Evolutionary conservation across 108 stramenopile species (phyloP).

Genomic region (Cyclotella baltica): DNA sequence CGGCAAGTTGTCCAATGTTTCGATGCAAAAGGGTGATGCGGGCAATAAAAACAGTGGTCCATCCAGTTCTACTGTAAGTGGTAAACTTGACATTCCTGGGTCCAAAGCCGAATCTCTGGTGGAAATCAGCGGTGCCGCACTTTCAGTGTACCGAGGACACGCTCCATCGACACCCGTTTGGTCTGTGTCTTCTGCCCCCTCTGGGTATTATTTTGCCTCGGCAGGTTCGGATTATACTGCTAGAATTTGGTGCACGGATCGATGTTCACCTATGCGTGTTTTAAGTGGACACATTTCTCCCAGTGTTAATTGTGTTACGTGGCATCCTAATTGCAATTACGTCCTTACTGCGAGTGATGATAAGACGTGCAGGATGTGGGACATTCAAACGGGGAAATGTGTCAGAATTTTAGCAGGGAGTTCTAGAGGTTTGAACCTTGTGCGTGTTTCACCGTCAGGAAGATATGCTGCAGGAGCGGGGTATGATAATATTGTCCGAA

Average conservation of each 20-base stretch:
- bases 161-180: slow-evolving; percentile 79
- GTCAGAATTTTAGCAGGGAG: slow-evolving; percentile 91
- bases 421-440: slow-evolving; percentile 69
- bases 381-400: slow-evolving; percentile 92
- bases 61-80: slow-evolving; percentile 50
- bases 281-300: slow-evolving; percentile 93
- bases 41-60: slow-evolving; percentile 16
- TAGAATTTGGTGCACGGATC: slow-evolving; percentile 94
- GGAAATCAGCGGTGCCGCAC: slow-evolving; percentile 74
- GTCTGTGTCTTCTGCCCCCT: slow-evolving; percentile 85
- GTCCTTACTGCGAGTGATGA: slow-evolving; percentile 92
- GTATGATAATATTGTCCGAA: slow-evolving; percentile 67
- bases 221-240: slow-evolving; percentile 93
- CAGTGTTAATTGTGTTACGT: slow-evolving; percentile 88
- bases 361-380: slow-evolving; percentile 95
- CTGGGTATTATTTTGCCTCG: slow-evolving; percentile 97
- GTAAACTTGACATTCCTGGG: slow-evolving; percentile 58
- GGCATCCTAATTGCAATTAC: slow-evolving; percentile 97
- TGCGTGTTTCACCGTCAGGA: slow-evolving; percentile 78
- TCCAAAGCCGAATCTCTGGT: slow-evolving; percentile 62
- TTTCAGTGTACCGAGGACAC: slow-evolving; percentile 89
- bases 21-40: slow-evolving; percentile 34
- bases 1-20: slow-evolving; percentile 60
- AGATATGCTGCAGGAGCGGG: slow-evolving; percentile 80
- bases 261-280: slow-evolving; percentile 85